A percentile compares a stretch with the other conserved stretches of the same genome.
phyloP scores from a whole-genome alignment of 495 filamentous ascomycete genomes.

The Aspergillus mulundensis region DNA sequence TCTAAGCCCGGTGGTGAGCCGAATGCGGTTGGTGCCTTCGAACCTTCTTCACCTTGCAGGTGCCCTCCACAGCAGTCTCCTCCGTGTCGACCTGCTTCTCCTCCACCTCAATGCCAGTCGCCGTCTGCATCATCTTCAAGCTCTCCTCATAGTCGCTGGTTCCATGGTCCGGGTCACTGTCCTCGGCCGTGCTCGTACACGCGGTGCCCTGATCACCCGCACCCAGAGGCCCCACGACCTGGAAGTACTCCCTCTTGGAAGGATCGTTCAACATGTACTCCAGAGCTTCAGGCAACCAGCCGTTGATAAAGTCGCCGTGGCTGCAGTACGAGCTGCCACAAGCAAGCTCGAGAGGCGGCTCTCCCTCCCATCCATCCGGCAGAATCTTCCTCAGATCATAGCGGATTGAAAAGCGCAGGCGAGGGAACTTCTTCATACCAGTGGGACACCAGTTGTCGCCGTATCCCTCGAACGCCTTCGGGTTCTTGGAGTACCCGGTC shows the following conservation, averaged over 20 bases:
- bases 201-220: background rate
- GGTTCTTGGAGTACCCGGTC: conserved; percentile 19
- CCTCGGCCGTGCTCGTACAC: conserved; percentile 5
- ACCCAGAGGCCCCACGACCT: conserved; percentile 11
- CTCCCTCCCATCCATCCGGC: conserved; percentile 17
- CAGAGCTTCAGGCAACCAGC: conserved; percentile 20
- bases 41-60: background rate
- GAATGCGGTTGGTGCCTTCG: background rate
- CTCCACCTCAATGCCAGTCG: background rate
- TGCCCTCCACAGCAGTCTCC: too few species aligned
- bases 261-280: conserved; percentile 15
- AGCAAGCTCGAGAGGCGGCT: conserved; percentile 16
- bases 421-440: conserved; percentile 17
- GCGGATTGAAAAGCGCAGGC: conserved; percentile 20
- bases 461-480: background rate
- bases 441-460: conserved; percentile 13
- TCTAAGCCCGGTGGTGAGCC: background rate
- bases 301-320: conserved; percentile 24
- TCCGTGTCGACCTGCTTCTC: too few species aligned
- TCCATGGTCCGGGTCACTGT: conserved; percentile 11
- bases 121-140: conserved; percentile 6
- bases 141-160: conserved; percentile 14
- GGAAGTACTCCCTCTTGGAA: conserved; percentile 10
- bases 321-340: conserved; percentile 18
- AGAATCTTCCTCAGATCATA: conserved; percentile 16